phyloP scores from a whole-genome alignment of 805 yeast species.

The Candida ipomoeae region DNA sequence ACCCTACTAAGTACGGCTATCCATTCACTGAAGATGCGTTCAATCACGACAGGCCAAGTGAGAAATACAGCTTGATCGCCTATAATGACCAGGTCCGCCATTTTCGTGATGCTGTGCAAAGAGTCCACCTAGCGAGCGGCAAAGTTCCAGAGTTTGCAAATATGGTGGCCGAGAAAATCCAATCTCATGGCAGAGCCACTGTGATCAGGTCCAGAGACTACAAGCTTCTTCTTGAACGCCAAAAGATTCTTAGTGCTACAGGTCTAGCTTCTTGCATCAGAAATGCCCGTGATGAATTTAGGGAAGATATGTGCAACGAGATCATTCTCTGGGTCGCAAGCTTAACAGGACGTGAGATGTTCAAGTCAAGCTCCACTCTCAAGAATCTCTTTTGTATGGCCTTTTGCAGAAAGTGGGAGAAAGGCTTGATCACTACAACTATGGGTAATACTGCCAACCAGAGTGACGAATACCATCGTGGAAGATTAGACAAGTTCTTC shows the following conservation, averaged over 20 bases:
- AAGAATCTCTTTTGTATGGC: slow-evolving; percentile 54
- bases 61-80: slow-evolving; percentile 51
- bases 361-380: slow-evolving; percentile 43
- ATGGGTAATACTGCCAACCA: not conserved
- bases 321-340: slow-evolving; percentile 63
- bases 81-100: slow-evolving; percentile 83
- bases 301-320: slow-evolving; percentile 79
- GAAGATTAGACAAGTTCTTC: slow-evolving; percentile 31
- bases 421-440: slow-evolving; percentile 36
- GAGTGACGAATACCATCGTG: slow-evolving; percentile 22
- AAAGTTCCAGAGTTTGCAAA: slow-evolving; percentile 61
- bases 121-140: slow-evolving; percentile 60
- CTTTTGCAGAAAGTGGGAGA: slow-evolving; percentile 58
- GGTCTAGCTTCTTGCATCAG: slow-evolving; percentile 66
- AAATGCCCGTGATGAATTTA: slow-evolving; percentile 61
- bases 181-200: slow-evolving; percentile 62
- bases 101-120: slow-evolving; percentile 64
- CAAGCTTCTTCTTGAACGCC: slow-evolving; percentile 47
- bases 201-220: slow-evolving; percentile 57
- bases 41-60: slow-evolving; percentile 34
- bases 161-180: slow-evolving; percentile 66
- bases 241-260: slow-evolving; percentile 53
- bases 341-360: slow-evolving; percentile 50
- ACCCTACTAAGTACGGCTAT: slow-evolving; percentile 41
- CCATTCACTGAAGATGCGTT: slow-evolving; percentile 32